A percentile compares a stretch with the other conserved stretches of the same genome.
phyloP scores from a whole-genome alignment of 2,329 filamentous ascomycete species.

The Orbilia blumenaviensis region DNA sequence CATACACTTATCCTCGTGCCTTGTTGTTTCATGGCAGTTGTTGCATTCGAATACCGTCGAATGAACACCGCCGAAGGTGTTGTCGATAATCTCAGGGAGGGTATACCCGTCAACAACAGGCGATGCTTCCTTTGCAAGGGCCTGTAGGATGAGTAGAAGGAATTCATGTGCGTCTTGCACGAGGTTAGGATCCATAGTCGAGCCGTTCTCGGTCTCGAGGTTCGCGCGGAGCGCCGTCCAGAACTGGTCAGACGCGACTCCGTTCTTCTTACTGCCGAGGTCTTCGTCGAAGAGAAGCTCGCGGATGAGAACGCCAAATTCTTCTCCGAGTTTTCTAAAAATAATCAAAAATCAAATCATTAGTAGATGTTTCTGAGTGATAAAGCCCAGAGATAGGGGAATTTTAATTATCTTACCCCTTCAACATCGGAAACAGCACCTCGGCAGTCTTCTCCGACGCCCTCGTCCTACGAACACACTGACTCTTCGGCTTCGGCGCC shows the following conservation, averaged over 20 bases:
- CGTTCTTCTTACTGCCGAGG: constrained; percentile 20
- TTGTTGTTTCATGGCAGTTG: constrained; percentile 36
- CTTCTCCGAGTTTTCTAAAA: constrained; percentile 48
- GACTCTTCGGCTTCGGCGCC: constrained; percentile 34
- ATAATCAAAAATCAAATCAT: background rate
- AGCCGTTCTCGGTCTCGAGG: constrained; percentile 30
- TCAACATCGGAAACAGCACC: constrained; percentile 33
- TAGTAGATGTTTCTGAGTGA: background rate
- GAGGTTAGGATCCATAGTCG: constrained; percentile 35
- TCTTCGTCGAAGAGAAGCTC: constrained; percentile 37
- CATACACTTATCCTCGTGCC: constrained; percentile 41
- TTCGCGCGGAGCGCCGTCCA: constrained; percentile 44
- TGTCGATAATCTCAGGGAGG: constrained; percentile 33
- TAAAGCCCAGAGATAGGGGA: too few species aligned
- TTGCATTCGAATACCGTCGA: constrained; percentile 46
- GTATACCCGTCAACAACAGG: constrained; percentile 39
- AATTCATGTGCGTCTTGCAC: constrained; percentile 51
- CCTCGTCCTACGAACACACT: constrained; percentile 31
- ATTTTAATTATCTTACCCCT: constrained; percentile 32
- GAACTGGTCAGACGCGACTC: constrained; percentile 37
- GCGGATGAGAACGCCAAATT: constrained; percentile 39
- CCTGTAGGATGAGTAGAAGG: constrained; percentile 38
- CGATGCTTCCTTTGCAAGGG: background rate
- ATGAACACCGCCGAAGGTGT: constrained; percentile 29
- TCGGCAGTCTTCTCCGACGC: constrained; percentile 40